Evolutionary conservation across 192 early-diverging fungal genomes (phyloP).

Genomic region (Backusella tuberculispora): DNA sequence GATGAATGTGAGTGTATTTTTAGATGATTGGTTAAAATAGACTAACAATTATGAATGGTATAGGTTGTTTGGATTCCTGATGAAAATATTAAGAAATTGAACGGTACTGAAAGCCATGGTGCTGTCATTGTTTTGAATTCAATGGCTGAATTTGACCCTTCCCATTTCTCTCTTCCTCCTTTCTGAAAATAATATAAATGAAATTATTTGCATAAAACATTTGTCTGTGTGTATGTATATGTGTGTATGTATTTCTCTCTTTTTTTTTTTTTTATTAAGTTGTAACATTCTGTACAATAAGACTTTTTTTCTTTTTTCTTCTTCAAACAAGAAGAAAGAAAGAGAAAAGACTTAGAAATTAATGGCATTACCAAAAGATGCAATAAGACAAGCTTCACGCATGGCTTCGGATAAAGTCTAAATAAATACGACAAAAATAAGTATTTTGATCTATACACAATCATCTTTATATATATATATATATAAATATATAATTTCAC

Average conservation of each 20-base stretch:
- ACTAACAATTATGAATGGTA: not conserved
- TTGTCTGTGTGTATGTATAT: not conserved
- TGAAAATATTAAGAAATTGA: conserved; percentile 50
- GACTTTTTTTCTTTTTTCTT: not conserved
- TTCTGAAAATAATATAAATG: not conserved
- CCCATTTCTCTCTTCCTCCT: conserved; percentile 2
- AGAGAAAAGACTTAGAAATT: conserved; percentile 58
- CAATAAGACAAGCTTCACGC: conserved; percentile 94
- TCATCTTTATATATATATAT: not conserved
- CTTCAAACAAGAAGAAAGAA: not conserved
- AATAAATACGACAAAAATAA: conserved; percentile 11
- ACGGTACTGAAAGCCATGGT: conserved; percentile 47
- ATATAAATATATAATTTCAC: too few relatives aligned
- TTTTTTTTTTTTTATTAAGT: conserved; percentile 7
- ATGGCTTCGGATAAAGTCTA: conserved; percentile 94
- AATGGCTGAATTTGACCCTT: conserved; percentile 71
- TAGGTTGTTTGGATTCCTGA: conserved; percentile 91
- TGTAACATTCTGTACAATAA: conserved; percentile 17
- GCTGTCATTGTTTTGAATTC: conserved; percentile 63
- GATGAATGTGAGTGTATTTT: conserved; percentile 62
- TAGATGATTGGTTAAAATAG: not conserved
- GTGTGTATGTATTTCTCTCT: too few relatives aligned
- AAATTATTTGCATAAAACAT: not conserved
- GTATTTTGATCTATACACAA: not conserved
- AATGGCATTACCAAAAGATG: conserved; percentile 81